A percentile compares a stretch with the other conserved stretches of the same genome.
Conservation (phyloP, 768 basidiomycete genomes). For the Tylopilus rubrobrunneus region DNA sequence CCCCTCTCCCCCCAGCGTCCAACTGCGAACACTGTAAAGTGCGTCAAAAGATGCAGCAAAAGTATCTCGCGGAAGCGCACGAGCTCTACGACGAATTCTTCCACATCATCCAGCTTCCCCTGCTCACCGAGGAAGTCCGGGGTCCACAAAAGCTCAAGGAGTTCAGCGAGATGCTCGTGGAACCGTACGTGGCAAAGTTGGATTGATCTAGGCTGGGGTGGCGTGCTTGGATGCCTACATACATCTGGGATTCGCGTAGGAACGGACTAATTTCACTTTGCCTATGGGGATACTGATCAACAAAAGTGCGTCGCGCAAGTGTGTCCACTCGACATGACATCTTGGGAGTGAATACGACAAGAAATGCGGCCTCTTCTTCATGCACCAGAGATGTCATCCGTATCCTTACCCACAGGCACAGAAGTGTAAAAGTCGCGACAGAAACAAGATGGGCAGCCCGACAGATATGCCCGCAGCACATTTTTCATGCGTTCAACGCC, state of each 20-base stretch:
- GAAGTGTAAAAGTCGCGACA: neutral
- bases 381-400: no score
- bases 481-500: no score
- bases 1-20: constrained; percentile 48
- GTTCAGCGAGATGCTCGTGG: constrained; percentile 89
- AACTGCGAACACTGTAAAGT: constrained; percentile 96
- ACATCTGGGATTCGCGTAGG: neutral
- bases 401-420: no score
- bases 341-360: no score
- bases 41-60: constrained; percentile 96
- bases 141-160: constrained; percentile 91
- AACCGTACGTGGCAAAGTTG: constrained; percentile 60
- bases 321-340: no score
- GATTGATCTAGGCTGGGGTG: constrained; percentile 12
- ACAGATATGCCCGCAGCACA: no score
- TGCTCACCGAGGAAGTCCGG: constrained; percentile 95
- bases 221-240: neutral
- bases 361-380: no score
- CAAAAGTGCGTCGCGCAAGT: neutral
- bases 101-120: constrained; percentile 90
- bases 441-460: no score
- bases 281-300: constrained; percentile 13
- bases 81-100: constrained; percentile 98
- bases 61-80: constrained; percentile 93
- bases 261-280: constrained; percentile 6